Base-by-base conservation (phyloP, 345 rosid genomes). In the Arabidopsis suecica region DNA sequence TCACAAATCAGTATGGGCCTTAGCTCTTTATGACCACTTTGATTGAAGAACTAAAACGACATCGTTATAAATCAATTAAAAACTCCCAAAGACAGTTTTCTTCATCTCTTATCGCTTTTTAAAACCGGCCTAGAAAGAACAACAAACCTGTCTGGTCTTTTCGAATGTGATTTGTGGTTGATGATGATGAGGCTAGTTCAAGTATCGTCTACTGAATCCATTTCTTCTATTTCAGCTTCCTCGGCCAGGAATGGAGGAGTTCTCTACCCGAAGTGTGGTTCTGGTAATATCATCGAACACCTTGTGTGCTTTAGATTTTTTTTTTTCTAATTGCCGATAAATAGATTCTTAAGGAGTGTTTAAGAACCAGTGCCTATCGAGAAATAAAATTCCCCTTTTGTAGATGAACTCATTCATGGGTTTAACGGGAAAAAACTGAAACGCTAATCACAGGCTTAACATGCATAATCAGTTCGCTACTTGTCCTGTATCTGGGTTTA, bases 221-320 rank as follows among this genome's bases (percentile, higher is more conserved):
- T 20, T 5, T 36, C 65, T 55, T 55, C 65, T 32, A 1, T 34
- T 32, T 64, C 63, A 13, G 9, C 66, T 74, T 54, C 50, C 32
- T 45, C 59, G 33, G 11, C 70, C 45, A 41, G 16, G n/a, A 56
- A 65, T 65, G 65, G 53, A 0, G 41, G 65, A 56, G 14, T 18
- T 57, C 59, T 65, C 66, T 34, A 58, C 60, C 16, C 47, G 28
- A 69, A 13, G 4, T 7, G 18, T 56, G 51, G 50, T 55, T 55
- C 71, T 62, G 80, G 80, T 76, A 69, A 76, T 76, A 3, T 47
- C 66, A 77, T 77, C 66, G 76, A 77, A 77, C 76, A 77, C 61
- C 76, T 44, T 70, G 71, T 49, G 70, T 5, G 71, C 75, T 62
- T 61, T 1, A 4, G 20, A 54, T 10, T 25, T 4, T 22, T 25